Base-by-base conservation (phyloP, 306 rosid genomes). In the Chamaecrista fasciculata region DNA sequence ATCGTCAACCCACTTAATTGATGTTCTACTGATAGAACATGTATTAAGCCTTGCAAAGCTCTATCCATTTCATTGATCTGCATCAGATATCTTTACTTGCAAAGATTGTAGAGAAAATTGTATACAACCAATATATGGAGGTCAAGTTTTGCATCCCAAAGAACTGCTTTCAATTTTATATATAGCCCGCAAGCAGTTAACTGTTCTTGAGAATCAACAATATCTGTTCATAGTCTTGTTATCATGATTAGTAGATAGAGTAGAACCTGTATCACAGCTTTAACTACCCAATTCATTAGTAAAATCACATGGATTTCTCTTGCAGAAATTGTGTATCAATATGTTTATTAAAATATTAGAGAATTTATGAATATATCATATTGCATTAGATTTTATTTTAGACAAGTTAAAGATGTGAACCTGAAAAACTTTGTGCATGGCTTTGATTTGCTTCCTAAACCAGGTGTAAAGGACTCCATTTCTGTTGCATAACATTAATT, bases 341-440 rank as follows among this genome's bases (percentile, higher is more conserved):
- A n/a, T 71, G 79, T 74, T 57, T 57, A 52, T 58, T 34, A 42
- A 19, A 70, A 79, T 55, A 79, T 76, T 53, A 66, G 31, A 44
- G 76, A 72, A 81, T 14, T 84, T 86, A 58, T 71, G 62, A 72
- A 76, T 58, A 77, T 36, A 79, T 40, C n/a, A 58, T 75, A 82
- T 78, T 78, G 84, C 76, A 90, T 84, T 80, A 53, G 73, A 81
- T 75, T 79, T 80, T 47, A 85, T 80, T 90, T 91, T 86, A 80
- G 91, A 88, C 69, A 81, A 56, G 92, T 91, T 89, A 73, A 84
- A 91, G 97, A 91, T 88, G 89, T 76, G 93, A 85, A 91, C 97
- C 97, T 91, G 97, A 91, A 91, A 91, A 91, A 91, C 96, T 91
- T 91, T 88, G 96, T 88, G 97, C 97, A 91, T 74, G 97, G 97